phyloP scores from a whole-genome alignment of 768 basidiomycete species.

The Amanita fuliginea region DNA sequence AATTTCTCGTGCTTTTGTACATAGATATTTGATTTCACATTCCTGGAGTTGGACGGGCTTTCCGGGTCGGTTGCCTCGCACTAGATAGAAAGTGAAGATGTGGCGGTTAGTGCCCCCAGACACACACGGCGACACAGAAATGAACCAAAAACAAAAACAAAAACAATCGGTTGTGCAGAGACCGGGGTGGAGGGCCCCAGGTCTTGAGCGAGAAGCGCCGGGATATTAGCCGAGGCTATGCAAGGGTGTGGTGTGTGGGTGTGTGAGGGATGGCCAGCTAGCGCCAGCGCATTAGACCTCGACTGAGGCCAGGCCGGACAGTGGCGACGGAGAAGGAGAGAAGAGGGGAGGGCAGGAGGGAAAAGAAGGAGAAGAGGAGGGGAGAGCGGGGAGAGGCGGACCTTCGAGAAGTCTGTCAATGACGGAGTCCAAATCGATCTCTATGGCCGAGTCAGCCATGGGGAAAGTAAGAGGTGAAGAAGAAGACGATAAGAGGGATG shows the following conservation, averaged over 20 bases:
- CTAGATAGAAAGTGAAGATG: constrained; percentile 43
- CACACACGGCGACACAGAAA: constrained; percentile 4
- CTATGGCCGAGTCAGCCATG: constrained; percentile 76
- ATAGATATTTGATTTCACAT: constrained; percentile 99
- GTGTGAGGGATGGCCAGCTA: too few relatives aligned
- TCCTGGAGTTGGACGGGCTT: constrained; percentile 97
- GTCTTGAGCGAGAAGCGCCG: too few relatives aligned
- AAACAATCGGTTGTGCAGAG: constrained; percentile 11
- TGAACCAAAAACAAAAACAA: background rate
- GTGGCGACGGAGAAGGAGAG: background rate
- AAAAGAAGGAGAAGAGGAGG: too few relatives aligned
- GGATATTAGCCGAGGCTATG: too few relatives aligned
- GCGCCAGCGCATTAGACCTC: background rate
- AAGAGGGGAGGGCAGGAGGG: background rate
- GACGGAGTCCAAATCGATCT: constrained; percentile 99
- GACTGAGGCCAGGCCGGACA: background rate
- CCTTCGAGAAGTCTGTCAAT: constrained; percentile 98
- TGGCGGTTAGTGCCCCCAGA: constrained; percentile 12
- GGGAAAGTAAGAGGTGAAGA: background rate
- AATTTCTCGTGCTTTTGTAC: constrained; percentile 97
- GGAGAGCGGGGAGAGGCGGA: constrained; percentile 16
- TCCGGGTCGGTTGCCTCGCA: constrained; percentile 96
- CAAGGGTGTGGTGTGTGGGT: too few relatives aligned
- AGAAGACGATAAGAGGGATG: background rate
- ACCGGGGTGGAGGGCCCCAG: background rate